Base-by-base conservation (phyloP, 805 yeast species). In the Kodamaea hsintzibuensis region DNA sequence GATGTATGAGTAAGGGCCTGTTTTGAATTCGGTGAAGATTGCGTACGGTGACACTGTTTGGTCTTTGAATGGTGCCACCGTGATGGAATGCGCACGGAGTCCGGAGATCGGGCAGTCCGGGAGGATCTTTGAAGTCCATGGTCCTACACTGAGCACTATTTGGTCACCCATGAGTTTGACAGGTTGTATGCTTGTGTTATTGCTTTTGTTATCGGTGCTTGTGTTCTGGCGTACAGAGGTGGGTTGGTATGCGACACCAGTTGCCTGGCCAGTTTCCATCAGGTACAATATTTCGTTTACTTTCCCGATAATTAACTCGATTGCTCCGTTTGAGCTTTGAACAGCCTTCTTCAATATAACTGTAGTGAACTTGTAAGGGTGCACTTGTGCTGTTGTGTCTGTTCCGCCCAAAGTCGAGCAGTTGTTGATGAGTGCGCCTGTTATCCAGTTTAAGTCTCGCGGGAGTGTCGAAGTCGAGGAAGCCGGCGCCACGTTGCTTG, bases 51-150 rank as follows among this genome's bases (percentile, higher is more conserved):
- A 82, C n/a, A 92, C 96, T 18, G 76, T 73, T 27, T 80, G 81
- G 45, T 84, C 87, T 52, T 81, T 78, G 53, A 85, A 81, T 3
- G 98, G 98, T 45, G 89, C 83, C 52, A 95, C 82, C 0, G 97
- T 91, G 65, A 93, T 92, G 25, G 97, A 90, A 72, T 95, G 98
- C 1, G 98, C 98, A 61, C 98, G 80, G 58, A 93, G 76, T 4
- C 98, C 98, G 1, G 93, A 86, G 10, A 93, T 91, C 27, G 98
- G 99, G 67, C 98, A 92, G 60, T 88, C 91, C 2, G 96, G 96
- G 55, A 93, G 72, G 43, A 93, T 82, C 63, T 86, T 87, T 1
- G 97, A 87, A 2, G 98, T 91, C 99, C 99, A 93, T 10, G 99
- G 99, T 0, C 99, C 99, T 61, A 90, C 89, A 0, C 96, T 78